Evolutionary conservation across 805 yeast genomes (phyloP).

Genomic region (Torulaspora delbrueckii): DNA sequence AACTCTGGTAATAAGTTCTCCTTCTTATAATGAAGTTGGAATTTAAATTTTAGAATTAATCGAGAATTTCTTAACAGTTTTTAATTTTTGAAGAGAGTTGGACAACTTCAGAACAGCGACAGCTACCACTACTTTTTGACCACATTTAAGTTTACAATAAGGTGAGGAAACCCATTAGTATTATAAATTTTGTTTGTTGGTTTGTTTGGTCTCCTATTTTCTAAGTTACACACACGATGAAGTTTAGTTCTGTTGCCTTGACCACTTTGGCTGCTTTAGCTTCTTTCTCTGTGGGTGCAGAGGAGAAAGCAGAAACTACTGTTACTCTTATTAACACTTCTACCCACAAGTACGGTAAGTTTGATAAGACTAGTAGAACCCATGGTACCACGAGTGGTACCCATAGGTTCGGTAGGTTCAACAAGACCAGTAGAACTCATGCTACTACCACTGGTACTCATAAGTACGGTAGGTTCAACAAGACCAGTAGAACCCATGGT

Average conservation of each 20-base stretch:
- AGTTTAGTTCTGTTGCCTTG: conserved; percentile 40
- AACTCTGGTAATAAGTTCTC: not conserved
- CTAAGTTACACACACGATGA: conserved; percentile 33
- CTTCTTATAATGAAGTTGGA: conserved; percentile 2
- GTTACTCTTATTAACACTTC: conserved; percentile 28
- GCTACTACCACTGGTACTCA: conserved; percentile 47
- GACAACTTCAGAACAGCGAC: conserved; percentile 21
- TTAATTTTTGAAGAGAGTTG: conserved; percentile 4
- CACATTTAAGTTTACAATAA: not conserved
- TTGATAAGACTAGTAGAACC: conserved; percentile 37
- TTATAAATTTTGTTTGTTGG: not conserved
- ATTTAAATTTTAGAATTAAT: not conserved
- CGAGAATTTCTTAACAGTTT: not conserved
- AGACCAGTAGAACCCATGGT: conserved; percentile 31
- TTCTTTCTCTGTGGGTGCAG: conserved; percentile 28
- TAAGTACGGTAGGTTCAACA: conserved; percentile 49
- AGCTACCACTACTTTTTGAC: conserved; percentile 17
- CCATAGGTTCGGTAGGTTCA: conserved; percentile 52
- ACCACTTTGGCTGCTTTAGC: conserved; percentile 40
- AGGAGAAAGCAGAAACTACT: conserved; percentile 26
- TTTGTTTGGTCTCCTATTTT: conserved; percentile 3
- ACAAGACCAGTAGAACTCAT: conserved; percentile 35
- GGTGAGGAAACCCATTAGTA: conserved; percentile 1
- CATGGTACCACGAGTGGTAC: conserved; percentile 43
- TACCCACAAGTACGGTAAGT: conserved; percentile 54